Percentiles rank a stretch among this genome's conserved stretches.
Evolutionary conservation across 345 rosid genomes (phyloP).

Genomic region (Punica granatum): DNA sequence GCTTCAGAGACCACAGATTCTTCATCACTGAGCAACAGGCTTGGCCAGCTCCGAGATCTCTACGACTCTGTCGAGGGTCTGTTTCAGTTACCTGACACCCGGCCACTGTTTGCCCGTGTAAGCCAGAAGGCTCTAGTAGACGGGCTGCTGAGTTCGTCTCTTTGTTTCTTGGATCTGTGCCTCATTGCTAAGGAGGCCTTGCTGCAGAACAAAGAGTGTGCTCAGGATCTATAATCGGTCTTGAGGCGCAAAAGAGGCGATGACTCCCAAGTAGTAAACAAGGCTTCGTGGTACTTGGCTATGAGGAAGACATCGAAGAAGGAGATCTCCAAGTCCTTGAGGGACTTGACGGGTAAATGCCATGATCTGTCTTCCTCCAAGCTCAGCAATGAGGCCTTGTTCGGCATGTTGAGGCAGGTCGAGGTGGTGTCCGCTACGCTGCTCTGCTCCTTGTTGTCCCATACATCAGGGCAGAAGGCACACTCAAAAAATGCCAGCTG

Average conservation of each 20-base stretch:
- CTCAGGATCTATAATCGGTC: constrained; percentile 21
- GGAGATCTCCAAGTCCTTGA: constrained; percentile 14
- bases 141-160: constrained; percentile 29
- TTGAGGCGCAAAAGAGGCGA: constrained; percentile 10
- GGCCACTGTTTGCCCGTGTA: constrained; percentile 17
- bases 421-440: background rate
- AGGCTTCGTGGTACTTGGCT: constrained; percentile 16
- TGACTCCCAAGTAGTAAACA: constrained; percentile 7
- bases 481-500: background rate
- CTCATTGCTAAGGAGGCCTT: constrained; percentile 23
- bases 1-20: constrained; percentile 1
- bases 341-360: constrained; percentile 15
- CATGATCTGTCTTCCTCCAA: background rate
- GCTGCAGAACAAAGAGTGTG: constrained; percentile 19
- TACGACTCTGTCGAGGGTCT: constrained; percentile 21
- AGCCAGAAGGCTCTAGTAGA: constrained; percentile 17
- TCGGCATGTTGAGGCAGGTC: background rate
- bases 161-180: constrained; percentile 28
- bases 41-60: constrained; percentile 28
- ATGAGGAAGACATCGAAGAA: constrained; percentile 19
- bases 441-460: constrained; percentile 2
- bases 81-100: constrained; percentile 23
- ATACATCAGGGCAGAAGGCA: background rate
- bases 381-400: background rate
- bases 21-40: constrained; percentile 13